Base-by-base conservation (phyloP, 306 rosid species). In the Prosopis cineraria region DNA sequence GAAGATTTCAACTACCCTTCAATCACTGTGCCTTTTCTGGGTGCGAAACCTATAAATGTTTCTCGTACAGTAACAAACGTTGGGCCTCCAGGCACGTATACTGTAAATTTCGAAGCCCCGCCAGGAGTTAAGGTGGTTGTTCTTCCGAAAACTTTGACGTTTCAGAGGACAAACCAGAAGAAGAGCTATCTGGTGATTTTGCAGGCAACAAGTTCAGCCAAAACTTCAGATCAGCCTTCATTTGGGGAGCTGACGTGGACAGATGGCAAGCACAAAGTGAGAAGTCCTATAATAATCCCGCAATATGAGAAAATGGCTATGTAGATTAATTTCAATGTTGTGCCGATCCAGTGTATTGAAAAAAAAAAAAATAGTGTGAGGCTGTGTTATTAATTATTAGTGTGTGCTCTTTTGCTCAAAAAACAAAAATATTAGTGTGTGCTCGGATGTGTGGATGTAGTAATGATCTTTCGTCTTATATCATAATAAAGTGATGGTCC, bases 1-100 rank as follows among this genome's bases (percentile, higher is more conserved):
- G 41, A 27, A 0, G 84, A 81, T 53, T 69, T 81, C 55, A 81
- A 81, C 68, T 81, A 81, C 27, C 84, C 84, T 69, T 60, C 84
- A 12, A 81, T 81, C 47, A 81, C 84, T 4, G 31, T 81, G 30
- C 77, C 84, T 47, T 47, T 59, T 58, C 67, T 81, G 3, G 67
- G 62, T 33, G 5, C 10, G 2, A 45, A 29, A 24, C 25, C 59
- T 0, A 22, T 69, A 3, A 69, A 11, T 5, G 20, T 75, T 40
- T 60, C 68, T 39, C 80, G 84, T 6, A 75, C 39, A 10, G 1
- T 81, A 11, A 81, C 6, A 53, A 81, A 81, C 60, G 84, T 81
- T 11, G 80, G 80, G 6, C 34, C 80, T 27, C 68, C 84, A 27
- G 0, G 77, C 72, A 69, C 77, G 0, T 81, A 81, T 53, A 2